Evolutionary conservation across 2,329 filamentous ascomycete species (phyloP).

Genomic region (Microsporum canis): DNA sequence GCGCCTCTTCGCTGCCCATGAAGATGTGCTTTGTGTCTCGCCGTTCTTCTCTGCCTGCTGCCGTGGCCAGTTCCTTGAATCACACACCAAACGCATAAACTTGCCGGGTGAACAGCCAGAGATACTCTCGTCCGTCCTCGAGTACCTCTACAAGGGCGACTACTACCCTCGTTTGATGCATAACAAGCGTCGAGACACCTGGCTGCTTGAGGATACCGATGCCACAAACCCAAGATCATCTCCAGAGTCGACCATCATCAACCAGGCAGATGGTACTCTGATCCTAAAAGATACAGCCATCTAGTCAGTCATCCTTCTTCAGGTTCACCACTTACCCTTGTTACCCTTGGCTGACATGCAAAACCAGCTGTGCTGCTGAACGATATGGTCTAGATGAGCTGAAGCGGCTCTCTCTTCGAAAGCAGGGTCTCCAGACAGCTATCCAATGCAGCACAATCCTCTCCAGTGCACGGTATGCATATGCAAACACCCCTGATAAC

Average conservation of each 20-base stretch:
- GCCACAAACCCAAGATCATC: slow-evolving; percentile 27
- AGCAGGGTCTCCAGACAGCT: slow-evolving; percentile 77
- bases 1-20: slow-evolving; percentile 82
- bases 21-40: slow-evolving; percentile 67
- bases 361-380: slow-evolving; percentile 58
- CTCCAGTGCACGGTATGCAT: slow-evolving; percentile 77
- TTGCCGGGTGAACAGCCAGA: slow-evolving; percentile 80
- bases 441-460: slow-evolving; percentile 79
- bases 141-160: slow-evolving; percentile 89
- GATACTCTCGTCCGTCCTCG: slow-evolving; percentile 79
- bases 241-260: slow-evolving; percentile 56
- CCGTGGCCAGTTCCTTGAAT: slow-evolving; percentile 51
- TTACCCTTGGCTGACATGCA: background rate
- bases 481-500: slow-evolving; percentile 74
- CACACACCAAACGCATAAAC: slow-evolving; percentile 57
- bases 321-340: background rate
- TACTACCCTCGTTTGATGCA: slow-evolving; percentile 76
- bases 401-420: slow-evolving; percentile 71
- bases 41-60: slow-evolving; percentile 64
- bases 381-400: slow-evolving; percentile 74
- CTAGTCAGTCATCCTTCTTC: slow-evolving; percentile 43
- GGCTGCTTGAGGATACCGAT: slow-evolving; percentile 61
- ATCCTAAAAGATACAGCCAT: slow-evolving; percentile 82
- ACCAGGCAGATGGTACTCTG: slow-evolving; percentile 51
- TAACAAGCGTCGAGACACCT: slow-evolving; percentile 68